These are phyloP conservation scores for Cytospora leucostoma DNA, from an alignment of 2,329 filamentous ascomycete species.

Conservation along the genomic window DNA sequence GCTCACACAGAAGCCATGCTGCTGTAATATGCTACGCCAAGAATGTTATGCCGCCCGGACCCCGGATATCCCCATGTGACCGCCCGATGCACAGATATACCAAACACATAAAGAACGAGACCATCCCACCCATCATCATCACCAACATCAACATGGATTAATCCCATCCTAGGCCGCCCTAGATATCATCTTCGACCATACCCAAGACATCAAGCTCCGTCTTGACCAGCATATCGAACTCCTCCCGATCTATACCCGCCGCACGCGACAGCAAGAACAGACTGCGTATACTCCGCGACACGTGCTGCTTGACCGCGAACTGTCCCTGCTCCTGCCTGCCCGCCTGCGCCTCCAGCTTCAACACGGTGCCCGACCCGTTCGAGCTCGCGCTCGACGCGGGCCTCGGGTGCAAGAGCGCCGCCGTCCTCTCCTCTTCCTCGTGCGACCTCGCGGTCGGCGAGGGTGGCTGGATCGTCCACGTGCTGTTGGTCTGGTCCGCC, in stretches of 20 bases:
- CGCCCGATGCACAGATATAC: conserved; percentile 4
- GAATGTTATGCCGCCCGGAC: conserved; percentile 19
- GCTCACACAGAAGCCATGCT: not conserved
- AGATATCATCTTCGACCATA: conserved; percentile 62
- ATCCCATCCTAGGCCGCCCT: not conserved
- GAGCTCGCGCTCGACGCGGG: conserved; percentile 61
- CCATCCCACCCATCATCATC: not conserved
- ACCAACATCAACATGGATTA: no score
- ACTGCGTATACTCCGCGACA: conserved; percentile 75
- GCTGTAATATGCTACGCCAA: not conserved
- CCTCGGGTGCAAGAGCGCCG: conserved; percentile 54
- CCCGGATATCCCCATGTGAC: conserved; percentile 18
- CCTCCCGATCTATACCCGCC: conserved; percentile 71
- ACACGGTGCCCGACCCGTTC: conserved; percentile 59
- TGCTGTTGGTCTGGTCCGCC: conserved; percentile 41
- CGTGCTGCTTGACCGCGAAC: conserved; percentile 76
- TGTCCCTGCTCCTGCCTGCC: conserved; percentile 64
- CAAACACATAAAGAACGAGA: not conserved
- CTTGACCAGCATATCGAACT: conserved; percentile 72
- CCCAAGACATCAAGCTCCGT: conserved; percentile 71
- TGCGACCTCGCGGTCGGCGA: conserved; percentile 39
- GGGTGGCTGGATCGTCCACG: conserved; percentile 45
- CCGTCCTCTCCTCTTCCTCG: conserved; percentile 42
- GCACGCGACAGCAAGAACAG: conserved; percentile 70
- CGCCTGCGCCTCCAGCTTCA: conserved; percentile 60